Evolutionary conservation across 306 rosid species (phyloP).

Genomic region (Quercus bicolor): DNA sequence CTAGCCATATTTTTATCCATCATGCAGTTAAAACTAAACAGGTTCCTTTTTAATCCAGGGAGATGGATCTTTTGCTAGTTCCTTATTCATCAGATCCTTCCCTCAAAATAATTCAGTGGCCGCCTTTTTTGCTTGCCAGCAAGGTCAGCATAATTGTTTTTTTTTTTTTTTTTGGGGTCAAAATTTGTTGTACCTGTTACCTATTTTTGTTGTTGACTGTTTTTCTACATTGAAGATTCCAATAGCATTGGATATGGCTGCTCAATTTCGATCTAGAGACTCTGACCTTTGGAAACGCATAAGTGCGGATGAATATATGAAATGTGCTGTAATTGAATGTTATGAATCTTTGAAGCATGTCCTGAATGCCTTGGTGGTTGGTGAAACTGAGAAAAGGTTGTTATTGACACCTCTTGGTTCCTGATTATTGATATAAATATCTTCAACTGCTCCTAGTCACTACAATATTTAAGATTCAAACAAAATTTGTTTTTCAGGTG

Average conservation of each 20-base stretch:
- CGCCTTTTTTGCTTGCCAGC: constrained; percentile 97
- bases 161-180: not conserved
- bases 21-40: constrained; percentile 24
- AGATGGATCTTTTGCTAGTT: constrained; percentile 88
- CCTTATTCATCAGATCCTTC: constrained; percentile 93
- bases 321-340: constrained; percentile 91
- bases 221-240: constrained; percentile 63
- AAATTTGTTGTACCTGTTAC: constrained; percentile 10
- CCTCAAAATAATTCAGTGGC: constrained; percentile 92
- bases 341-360: constrained; percentile 78
- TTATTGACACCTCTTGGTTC: constrained; percentile 13
- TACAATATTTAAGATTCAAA: not conserved
- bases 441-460: not conserved
- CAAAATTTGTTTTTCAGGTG: not conserved
- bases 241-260: constrained; percentile 93
- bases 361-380: constrained; percentile 65
- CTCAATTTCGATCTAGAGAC: constrained; percentile 76
- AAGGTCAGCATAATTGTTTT: constrained; percentile 51
- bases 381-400: constrained; percentile 87
- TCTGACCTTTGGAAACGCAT: constrained; percentile 95
- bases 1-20: constrained; percentile 14
- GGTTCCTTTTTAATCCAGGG: constrained; percentile 62
- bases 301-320: constrained; percentile 87
- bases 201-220: constrained; percentile 28
- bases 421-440: not conserved